Evolutionary conservation across 2,329 filamentous ascomycete species (phyloP), one percentile per base, ranked within the genome.

Genomic region (Hypoxylon sp.): DNA sequence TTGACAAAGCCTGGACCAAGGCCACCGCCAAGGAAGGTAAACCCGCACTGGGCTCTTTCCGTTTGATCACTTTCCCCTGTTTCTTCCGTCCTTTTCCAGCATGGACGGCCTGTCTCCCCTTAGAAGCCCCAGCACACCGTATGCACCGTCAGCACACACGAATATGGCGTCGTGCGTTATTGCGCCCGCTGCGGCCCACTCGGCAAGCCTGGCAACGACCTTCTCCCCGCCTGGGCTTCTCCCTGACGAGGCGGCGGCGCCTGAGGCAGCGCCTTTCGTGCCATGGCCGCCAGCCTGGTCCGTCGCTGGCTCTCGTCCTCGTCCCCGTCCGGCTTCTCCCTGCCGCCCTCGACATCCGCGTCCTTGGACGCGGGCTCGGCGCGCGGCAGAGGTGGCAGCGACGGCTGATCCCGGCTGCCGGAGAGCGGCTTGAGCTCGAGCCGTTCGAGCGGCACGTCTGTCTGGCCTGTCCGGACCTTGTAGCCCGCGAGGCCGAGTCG

Each of bases 391-490:
- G 45, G 51, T 9, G 62, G 57, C 24, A 60, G 48, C 38, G 37
- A 55, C 13, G 43, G 47, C 17, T 18, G 38, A 43, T 24, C 24
- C 2, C 17, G 43, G 2, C 27, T 21, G 42, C 65, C 60, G 4
- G 63, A 63, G 7, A 74, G 18, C 17, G 72, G 73, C 24, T 75
- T 73, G 45, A 77, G 69, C 67, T 86, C 77, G 17, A 92, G 78
- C 41, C 83, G 75, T 52, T 86, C 79, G 59, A 91, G 81, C 1
- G 88, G 87, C 23, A 90, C 80, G 55, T 83, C 77, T 50, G 86
- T 82, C 73, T 93, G 90, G 58, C 89, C 86, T 1, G 89, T 92
- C 55, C 82, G 83, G 64, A 93, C 79, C 74, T 92, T 92, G 79
- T 92, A 92, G 69, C 83, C 83, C 11, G 88, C 90, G 17, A 92